Evolutionary conservation across 1,284 basidiomycete genomes (phyloP), one percentile per base, ranked within the genome.

Genomic region (Trichosporon sp.): DNA sequence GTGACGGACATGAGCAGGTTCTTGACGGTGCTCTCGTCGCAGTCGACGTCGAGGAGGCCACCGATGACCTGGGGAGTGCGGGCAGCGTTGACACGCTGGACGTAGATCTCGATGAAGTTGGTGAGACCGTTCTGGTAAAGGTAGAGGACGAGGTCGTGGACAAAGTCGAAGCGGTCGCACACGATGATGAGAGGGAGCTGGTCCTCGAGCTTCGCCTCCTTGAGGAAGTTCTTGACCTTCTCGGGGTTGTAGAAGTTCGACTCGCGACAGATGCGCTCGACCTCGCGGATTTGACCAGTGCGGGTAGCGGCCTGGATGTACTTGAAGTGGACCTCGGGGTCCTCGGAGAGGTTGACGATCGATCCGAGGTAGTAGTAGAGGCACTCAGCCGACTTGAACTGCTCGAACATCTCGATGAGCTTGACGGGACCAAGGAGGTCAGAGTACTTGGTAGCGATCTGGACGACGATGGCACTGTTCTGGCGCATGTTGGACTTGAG

Each of bases 211-310:
- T 98, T 97, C 79, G 96, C 96, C 83, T 99, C 97, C 84, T 96
- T 96, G 85, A 99, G 90, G 91, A 98, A 99, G 87, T 99, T 99
- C 88, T 99, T 99, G 88, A 99, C 97, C 86, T 99, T 99, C 87
- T 99, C 97, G 1, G 97, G 93, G 85, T 97, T 97, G 89, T 99
- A 99, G 85, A 88, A 88, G 86, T 99, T 98, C 83, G 92, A 94
- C 87, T 99, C 97, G 74, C 97, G 89, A 83, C 95, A 97, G 80
- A 99, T 96, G 71, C 97, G 93, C 86, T 99, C 97, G 73, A 99
- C 97, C 83, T 99, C 97, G 72, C 97, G 91, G 79, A 99, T 95
- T 83, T 99, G 97, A 61, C 96, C 96, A 21, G 97, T 99, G 59
- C 97, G 91, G 1, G 96, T 98, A 10, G 97, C 97, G 40, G 97